A percentile compares a stretch with the other conserved stretches of the same genome.
These are phyloP conservation scores for Suaeda aralocaspica DNA, from an alignment of 148 eudicot genomes.

Conservation along the genomic window DNA sequence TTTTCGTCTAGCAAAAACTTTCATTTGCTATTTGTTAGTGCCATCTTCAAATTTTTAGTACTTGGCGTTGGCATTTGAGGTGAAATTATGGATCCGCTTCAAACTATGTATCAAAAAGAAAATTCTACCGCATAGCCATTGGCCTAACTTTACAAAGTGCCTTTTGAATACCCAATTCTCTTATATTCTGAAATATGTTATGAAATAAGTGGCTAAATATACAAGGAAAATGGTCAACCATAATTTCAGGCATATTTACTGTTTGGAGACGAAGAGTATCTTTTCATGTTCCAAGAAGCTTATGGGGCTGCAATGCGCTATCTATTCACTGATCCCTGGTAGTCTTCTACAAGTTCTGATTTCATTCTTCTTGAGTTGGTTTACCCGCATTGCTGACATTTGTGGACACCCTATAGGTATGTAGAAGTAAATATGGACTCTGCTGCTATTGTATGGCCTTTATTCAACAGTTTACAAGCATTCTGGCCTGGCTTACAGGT, in stretches of 20 bases:
- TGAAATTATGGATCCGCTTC: background rate
- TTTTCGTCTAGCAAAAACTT: background rate
- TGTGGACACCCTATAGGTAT: constrained; percentile 53
- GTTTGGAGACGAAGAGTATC: constrained; percentile 97
- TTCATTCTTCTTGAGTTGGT: constrained; percentile 8
- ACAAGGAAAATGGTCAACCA: background rate
- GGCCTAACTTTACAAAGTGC: background rate
- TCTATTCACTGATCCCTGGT: constrained; percentile 93
- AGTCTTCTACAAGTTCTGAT: constrained; percentile 15
- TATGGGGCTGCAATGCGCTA: constrained; percentile 91
- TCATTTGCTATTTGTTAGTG: background rate
- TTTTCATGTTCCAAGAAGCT: constrained; percentile 94
- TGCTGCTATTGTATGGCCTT: constrained; percentile 98
- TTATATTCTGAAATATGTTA: constrained; percentile 1
- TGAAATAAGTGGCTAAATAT: constrained; percentile 17
- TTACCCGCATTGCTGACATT: constrained; percentile 5
- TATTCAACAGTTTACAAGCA: constrained; percentile 96
- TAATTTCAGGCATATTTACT: constrained; percentile 70
- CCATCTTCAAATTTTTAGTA: background rate
- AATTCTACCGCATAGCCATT: background rate
- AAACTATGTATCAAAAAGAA: background rate
- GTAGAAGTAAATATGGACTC: constrained; percentile 99
- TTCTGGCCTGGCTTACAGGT: constrained; percentile 99
- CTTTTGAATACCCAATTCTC: background rate
- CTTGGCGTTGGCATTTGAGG: background rate